Conservation (phyloP, 257 asterid species). For the Solanum dulcamara region DNA sequence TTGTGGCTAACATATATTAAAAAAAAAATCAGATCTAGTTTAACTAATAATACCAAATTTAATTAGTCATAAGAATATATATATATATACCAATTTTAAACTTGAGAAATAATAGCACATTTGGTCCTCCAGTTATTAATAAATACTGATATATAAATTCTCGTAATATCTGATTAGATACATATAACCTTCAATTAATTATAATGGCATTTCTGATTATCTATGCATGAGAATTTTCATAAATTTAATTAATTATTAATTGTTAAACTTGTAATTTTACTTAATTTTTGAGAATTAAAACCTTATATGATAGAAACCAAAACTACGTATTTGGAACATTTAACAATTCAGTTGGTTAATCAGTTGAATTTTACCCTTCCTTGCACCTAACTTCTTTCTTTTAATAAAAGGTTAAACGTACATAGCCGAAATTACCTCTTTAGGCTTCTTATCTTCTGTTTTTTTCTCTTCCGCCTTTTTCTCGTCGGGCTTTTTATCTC, state of each 20-base stretch:
- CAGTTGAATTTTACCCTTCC: no score
- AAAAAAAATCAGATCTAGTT: background rate
- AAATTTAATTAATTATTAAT: background rate
- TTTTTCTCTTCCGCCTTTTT: slow-evolving; percentile 40
- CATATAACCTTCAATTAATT: background rate
- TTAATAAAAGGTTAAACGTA: no score
- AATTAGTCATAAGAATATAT: background rate
- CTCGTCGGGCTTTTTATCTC: slow-evolving; percentile 37
- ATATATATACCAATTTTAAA: background rate
- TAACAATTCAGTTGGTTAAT: no score
- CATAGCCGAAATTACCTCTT: slow-evolving; percentile 60
- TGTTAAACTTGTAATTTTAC: background rate
- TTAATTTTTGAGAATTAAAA: background rate
- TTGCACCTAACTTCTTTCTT: no score
- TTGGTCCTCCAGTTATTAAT: background rate
- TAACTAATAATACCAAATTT: background rate
- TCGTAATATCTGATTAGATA: background rate
- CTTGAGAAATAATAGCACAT: background rate
- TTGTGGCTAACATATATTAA: slow-evolving; percentile 25
- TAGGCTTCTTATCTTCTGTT: slow-evolving; percentile 36
- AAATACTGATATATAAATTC: background rate
- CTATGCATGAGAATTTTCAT: background rate
- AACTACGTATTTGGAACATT: no score
- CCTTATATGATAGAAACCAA: no score
- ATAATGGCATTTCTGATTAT: no score